Conservation (phyloP, 176 grass and related monocot genomes). For the Lolium rigidum region DNA sequence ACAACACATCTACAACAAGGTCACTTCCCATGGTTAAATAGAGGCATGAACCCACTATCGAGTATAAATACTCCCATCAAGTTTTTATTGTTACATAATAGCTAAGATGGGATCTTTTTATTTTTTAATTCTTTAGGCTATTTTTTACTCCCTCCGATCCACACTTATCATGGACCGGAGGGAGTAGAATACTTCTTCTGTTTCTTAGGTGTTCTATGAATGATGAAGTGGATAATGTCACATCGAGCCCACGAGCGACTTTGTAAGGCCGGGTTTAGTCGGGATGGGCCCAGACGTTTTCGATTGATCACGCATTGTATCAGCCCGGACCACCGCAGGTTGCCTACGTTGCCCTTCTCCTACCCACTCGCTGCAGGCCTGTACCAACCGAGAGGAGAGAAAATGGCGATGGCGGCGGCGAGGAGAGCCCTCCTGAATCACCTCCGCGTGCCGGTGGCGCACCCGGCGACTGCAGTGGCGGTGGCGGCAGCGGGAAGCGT, state of each 20-base stretch:
- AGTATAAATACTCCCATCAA: no score
- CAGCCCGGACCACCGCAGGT: neutral
- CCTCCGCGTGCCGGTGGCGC: slow-evolving; percentile 54
- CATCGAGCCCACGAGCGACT: neutral
- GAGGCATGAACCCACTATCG: accelerated
- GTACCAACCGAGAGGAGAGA: neutral
- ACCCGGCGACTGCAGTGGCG: neutral
- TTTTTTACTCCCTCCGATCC: no score
- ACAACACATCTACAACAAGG: no score
- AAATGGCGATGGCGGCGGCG: slow-evolving; percentile 68
- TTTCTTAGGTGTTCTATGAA: no score
- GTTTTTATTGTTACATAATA: no score
- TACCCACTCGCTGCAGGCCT: slow-evolving; percentile 23
- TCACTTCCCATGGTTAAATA: no score
- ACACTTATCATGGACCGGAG: no score
- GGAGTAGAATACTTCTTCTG: no score
- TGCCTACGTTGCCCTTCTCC: slow-evolving; percentile 27
- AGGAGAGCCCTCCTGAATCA: slow-evolving; percentile 71
- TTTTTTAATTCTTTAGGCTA: no score
- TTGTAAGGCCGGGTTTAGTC: no score
- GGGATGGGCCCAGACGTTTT: neutral
- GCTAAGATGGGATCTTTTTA: no score
- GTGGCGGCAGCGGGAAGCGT: slow-evolving; percentile 15
- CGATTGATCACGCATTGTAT: neutral
- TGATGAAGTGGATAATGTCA: no score